These are phyloP conservation scores for Mycena chlorophos DNA, from an alignment of 768 basidiomycete species.

Conservation along the genomic window DNA sequence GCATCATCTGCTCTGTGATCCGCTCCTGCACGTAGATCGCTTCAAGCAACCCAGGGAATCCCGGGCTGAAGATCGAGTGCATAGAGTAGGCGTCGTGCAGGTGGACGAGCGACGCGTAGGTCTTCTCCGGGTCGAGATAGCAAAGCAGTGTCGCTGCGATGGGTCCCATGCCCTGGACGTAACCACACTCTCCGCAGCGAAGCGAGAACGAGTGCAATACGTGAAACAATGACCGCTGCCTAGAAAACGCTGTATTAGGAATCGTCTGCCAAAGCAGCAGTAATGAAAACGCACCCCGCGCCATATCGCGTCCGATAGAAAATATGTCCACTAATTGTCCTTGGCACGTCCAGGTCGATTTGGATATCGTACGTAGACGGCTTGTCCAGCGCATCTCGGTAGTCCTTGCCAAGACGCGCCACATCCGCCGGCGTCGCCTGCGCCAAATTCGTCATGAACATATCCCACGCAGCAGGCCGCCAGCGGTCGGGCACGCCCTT, in stretches of 20 bases:
- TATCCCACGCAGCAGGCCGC: slow-evolving; percentile 90
- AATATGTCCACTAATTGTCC: slow-evolving; percentile 93
- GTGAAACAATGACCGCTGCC: slow-evolving; percentile 93
- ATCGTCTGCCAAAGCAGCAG: slow-evolving; percentile 6
- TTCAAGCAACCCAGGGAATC: slow-evolving; percentile 94
- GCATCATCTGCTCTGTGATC: slow-evolving; percentile 84
- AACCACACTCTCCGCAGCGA: slow-evolving; percentile 83
- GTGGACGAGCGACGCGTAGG: slow-evolving; percentile 81
- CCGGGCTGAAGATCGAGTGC: slow-evolving; percentile 87
- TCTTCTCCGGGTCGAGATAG: slow-evolving; percentile 89
- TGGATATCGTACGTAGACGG: slow-evolving; percentile 92
- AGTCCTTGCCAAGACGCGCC: slow-evolving; percentile 45
- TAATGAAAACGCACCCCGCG: slow-evolving; percentile 66
- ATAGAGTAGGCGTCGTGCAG: slow-evolving; percentile 86
- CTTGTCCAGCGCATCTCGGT: slow-evolving; percentile 66
- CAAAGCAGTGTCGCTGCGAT: slow-evolving; percentile 92
- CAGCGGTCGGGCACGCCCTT: slow-evolving; percentile 98
- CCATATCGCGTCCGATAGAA: slow-evolving; percentile 96
- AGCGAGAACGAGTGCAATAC: slow-evolving; percentile 91
- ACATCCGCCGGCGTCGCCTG: slow-evolving; percentile 47
- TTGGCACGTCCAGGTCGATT: slow-evolving; percentile 95
- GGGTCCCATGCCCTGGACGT: slow-evolving; percentile 99
- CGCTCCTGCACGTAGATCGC: slow-evolving; percentile 96
- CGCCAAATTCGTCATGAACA: slow-evolving; percentile 63
- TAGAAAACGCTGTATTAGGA: slow-evolving; percentile 31